Conservation (phyloP, 106 monocot genomes). For the Allium sativum region DNA sequence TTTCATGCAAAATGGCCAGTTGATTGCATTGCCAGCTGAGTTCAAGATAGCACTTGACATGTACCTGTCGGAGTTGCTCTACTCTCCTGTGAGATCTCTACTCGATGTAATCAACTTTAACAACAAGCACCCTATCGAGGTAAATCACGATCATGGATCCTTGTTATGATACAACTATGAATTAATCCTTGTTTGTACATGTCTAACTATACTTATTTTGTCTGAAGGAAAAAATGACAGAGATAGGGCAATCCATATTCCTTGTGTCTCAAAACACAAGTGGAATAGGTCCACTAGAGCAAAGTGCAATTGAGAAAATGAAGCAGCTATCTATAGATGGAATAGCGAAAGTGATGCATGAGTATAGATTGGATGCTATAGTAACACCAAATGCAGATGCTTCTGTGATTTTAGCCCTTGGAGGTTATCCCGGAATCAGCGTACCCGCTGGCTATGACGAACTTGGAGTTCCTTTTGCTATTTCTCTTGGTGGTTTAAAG, state of each 20-base stretch:
- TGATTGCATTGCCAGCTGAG: constrained; percentile 20
- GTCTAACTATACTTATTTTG: neutral
- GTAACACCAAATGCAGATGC: constrained; percentile 20
- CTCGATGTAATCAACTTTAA: constrained; percentile 60
- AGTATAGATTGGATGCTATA: constrained; percentile 50
- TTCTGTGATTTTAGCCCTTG: constrained; percentile 29
- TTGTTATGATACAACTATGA: neutral
- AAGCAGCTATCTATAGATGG: constrained; percentile 23
- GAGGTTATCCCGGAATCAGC: constrained; percentile 58
- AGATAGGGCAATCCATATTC: constrained; percentile 33
- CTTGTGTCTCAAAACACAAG: constrained; percentile 32
- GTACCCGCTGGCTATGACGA: constrained; percentile 60
- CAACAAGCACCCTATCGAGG: constrained; percentile 31
- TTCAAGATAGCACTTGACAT: constrained; percentile 45
- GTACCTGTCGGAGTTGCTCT: constrained; percentile 35
- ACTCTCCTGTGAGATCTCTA: constrained; percentile 48
- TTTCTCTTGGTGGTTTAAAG: constrained; percentile 55
- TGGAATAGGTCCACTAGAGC: constrained; percentile 26
- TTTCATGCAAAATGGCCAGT: constrained; percentile 16
- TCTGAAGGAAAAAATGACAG: constrained; percentile 40
- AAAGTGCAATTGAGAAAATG: constrained; percentile 23
- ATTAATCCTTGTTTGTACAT: neutral
- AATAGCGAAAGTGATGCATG: constrained; percentile 47
- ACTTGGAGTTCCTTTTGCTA: constrained; percentile 39
- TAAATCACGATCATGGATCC: neutral